phyloP scores from a whole-genome alignment of 2,329 filamentous ascomycete species.

The Pezicula carpinea region DNA sequence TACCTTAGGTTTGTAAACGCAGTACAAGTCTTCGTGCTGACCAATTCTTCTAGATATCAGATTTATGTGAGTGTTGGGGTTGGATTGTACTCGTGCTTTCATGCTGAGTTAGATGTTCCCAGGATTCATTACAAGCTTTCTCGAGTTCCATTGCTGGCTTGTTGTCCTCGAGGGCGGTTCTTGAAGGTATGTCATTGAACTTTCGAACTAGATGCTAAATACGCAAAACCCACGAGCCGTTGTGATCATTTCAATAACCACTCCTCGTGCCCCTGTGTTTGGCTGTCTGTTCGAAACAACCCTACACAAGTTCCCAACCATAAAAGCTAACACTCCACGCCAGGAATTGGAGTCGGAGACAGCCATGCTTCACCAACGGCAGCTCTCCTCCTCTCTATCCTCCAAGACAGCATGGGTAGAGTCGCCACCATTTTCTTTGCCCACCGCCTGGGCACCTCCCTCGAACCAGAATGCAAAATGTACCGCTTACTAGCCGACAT shows the following conservation, averaged over 20 bases:
- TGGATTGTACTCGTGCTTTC: conserved; percentile 1
- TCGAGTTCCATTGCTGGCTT: conserved; percentile 60
- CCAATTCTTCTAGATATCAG: conserved; percentile 50
- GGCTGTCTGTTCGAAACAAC: conserved; percentile 1
- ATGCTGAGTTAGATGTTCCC: not conserved
- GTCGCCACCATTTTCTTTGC: conserved; percentile 68
- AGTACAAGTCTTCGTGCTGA: conserved; percentile 4
- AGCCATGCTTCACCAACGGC: conserved; percentile 58
- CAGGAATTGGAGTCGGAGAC: conserved; percentile 64
- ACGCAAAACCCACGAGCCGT: not conserved
- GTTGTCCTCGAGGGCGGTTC: conserved; percentile 61
- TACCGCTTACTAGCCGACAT: conserved; percentile 66
- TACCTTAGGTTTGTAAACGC: not conserved
- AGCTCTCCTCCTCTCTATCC: conserved; percentile 59
- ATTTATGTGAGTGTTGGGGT: conserved; percentile 56
- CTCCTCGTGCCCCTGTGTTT: not conserved
- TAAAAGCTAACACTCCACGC: conserved; percentile 4
- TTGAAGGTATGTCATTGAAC: conserved; percentile 47
- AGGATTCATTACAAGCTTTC: conserved; percentile 62
- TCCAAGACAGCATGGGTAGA: conserved; percentile 61
- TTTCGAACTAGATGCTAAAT: no score
- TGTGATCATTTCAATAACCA: not conserved
- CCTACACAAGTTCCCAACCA: not conserved
- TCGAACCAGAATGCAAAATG: conserved; percentile 70
- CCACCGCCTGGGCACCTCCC: conserved; percentile 58